Base-by-base conservation (phyloP, 306 rosid species). In the Dicorynia guianensis region DNA sequence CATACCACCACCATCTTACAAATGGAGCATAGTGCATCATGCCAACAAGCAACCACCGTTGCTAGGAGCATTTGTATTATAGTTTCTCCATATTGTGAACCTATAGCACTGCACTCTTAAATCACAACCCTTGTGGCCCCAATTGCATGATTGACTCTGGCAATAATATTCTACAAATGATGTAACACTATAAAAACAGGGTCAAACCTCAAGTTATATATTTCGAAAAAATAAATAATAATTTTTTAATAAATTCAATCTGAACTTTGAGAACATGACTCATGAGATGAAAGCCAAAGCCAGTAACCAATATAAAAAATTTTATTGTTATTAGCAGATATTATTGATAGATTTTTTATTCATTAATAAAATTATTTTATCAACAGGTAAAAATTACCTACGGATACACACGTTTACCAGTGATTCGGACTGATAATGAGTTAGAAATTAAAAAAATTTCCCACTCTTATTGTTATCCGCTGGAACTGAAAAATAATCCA, bases 1-100 rank as follows among this genome's bases (percentile, higher is more conserved):
- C 94, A 89, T 35, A 85, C 87, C 59, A 89, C 94, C 0, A 88
- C 74, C 94, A 89, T 82, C 85, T 89, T 91, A 76, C 89, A 89
- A 12, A 82, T 64, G 7, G 85, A 69, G 75, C 94, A 89, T 68
- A 79, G 46, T 19, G 75, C 83, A 65, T 84, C 85, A 35, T 6
- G 77, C 54, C 63, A 20, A 25, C 30, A 1, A 25, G 30, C 30
- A 25, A 40, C 64, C 84, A 67, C 63, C 71, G 30, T 85, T 63
- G 14, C 85, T 8, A 87, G 55, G 36, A 89, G 77, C 86, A 85
- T 85, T 62, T 89, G 35, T 35, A 89, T 76, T 60, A 89, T 89
- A 79, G 89, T 83, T 46, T 89, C 84, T 5, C 94, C 94, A 69
- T 89, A 89, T 69, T 87, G 79, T 13, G 87, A 75, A 76, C 87